Evolutionary conservation across 2,329 filamentous ascomycete genomes (phyloP), one percentile per base, ranked within the genome.

Genomic region (Colletotrichum melonis): DNA sequence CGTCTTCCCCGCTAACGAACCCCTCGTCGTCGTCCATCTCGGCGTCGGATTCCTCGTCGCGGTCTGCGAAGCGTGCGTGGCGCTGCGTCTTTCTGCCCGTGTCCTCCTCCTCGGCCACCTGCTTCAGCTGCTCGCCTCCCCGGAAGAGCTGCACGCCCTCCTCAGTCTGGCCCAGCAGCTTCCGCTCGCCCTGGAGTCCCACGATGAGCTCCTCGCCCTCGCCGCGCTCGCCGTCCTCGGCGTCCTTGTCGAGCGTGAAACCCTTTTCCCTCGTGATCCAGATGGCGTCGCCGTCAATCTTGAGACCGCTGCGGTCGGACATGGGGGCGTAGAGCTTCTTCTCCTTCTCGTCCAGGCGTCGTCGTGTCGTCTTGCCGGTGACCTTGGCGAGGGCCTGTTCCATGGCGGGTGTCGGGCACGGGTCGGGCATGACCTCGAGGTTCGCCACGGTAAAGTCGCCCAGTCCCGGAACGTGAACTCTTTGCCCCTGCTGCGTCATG

Each of bases 271-370:
- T 85, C 11, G 91, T 92, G 73, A 92, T 98, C 85, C 97, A 99
- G 49, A 99, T 95, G 8, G 96, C 95, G 83, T 99, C 97, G 74
- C 97, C 97, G 77, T 99, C 97, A 64, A 99, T 96, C 80, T 98
- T 92, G 14, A 99, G 90, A 78, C 97, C 97, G 76, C 95, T 97
- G 42, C 98, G 95, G 83, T 99, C 97, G 30, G 95, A 98, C 96
- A 99, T 98, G 42, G 97, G 97, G 3, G 97, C 97, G 82, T 98
- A 97, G 5, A 99, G 86, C 78, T 97, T 91, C 85, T 98, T 98
- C 80, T 99, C 96, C 84, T 98, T 99, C 80, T 99, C 97, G 38
- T 97, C 97, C 16, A 99, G 85, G 69, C 95, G 89, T 79, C 92
- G 91, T 75, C 95, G 88, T 54, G 92, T 92, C 42, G 92, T 92